Conservation (phyloP, 495 filamentous ascomycete genomes). For the Xylaria longipes region DNA sequence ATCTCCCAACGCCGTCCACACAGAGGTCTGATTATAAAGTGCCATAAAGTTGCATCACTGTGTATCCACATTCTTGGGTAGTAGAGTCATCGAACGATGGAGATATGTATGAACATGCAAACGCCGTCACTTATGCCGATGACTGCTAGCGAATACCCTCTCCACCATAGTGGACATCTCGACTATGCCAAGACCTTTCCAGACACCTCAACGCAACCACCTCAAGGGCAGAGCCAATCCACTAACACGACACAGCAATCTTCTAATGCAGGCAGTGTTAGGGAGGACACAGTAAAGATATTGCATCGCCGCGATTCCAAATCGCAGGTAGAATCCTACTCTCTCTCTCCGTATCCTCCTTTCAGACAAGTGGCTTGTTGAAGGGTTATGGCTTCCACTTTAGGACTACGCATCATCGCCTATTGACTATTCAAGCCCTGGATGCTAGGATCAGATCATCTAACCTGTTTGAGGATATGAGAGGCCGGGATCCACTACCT, state of each 20-base stretch:
- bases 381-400: not conserved
- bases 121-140: no score
- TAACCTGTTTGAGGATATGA: not conserved
- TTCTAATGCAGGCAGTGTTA: not conserved
- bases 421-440: not conserved
- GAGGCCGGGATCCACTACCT: not conserved
- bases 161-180: not conserved
- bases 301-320: conserved; percentile 8
- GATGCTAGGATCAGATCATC: not conserved
- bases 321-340: not conserved
- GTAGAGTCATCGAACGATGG: conserved; percentile 15
- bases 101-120: conserved; percentile 13
- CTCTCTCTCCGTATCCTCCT: not conserved
- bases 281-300: not conserved
- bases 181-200: conserved; percentile 13
- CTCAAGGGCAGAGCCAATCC: conserved; percentile 9
- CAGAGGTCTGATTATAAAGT: not conserved
- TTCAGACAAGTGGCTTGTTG: not conserved
- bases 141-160: not conserved
- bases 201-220: conserved; percentile 7
- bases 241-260: not conserved
- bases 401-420: conserved; percentile 12
- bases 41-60: conserved; percentile 1
- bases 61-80: conserved; percentile 4
- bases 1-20: not conserved